Evolutionary conservation across 2,329 filamentous ascomycete genomes (phyloP), one percentile per base, ranked within the genome.

Genomic region (Alternaria atra): DNA sequence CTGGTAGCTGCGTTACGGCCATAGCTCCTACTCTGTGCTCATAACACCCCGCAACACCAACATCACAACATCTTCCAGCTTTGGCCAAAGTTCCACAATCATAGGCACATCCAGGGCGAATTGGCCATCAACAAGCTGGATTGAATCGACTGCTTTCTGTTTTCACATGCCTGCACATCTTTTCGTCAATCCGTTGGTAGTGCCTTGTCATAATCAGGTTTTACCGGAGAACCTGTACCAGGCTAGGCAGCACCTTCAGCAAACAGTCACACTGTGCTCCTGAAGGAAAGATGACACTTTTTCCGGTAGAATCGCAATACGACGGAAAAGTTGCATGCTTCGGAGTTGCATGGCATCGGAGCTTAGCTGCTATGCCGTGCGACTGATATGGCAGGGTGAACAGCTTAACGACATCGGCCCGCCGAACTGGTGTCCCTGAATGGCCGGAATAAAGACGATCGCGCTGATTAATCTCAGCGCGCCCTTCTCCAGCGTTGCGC

Each of bases 381-480:
- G n/a, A 20, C 50, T 25, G 13, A 30, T 20, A 52, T 15, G 42
- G 54, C 44, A 62, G 58, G 40, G 47, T 42, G 35, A 61, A 48
- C 54, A 52, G 54, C 51, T 34, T 52, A 25, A 58, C 66, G 63
- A 66, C 52, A 55, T 43, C 57, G 60, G 59, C 35, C 44, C 46
- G 29, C 32, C 12, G 20, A 42, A 42, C 20, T 42, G 39, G 35
- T 42, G 20, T 40, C 13, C 17, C 29, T 67, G 57, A 72, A 37
- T 70, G 68, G 66, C 55, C 55, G 56, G 61, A 10, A 44, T 1
- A 37, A 48, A 29, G 48, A 40, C 58, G 7, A 37, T 23, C 27
- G 53, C 61, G 47, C 53, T 69, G 63, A 64, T 46, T 52, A 66
- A 66, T 68, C 52, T 29, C 44, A 23, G 58, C 66, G 58, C 66